Percentiles rank a stretch among this genome's conserved stretches.
Evolutionary conservation across 208 protist species (phyloP).

Genomic region (Leishmania martiniquensis): DNA sequence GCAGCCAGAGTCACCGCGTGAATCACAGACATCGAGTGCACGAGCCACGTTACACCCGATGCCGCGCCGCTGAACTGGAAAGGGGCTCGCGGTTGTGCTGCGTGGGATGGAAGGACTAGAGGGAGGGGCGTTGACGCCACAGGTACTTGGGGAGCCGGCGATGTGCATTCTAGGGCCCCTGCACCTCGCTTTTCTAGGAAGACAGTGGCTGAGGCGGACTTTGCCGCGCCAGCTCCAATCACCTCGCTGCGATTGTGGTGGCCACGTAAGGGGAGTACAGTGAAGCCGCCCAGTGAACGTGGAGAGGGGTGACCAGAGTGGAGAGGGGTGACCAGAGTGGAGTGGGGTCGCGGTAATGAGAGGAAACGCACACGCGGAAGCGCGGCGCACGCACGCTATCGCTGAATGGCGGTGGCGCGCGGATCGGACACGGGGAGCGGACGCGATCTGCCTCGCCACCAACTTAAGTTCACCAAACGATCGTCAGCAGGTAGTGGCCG

Average conservation of each 20-base stretch:
- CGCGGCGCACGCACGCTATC: neutral
- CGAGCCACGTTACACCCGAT: neutral
- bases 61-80: constrained; percentile 6
- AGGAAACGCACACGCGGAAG: neutral
- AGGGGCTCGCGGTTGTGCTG: neutral
- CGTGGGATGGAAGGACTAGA: neutral
- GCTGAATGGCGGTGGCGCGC: neutral
- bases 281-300: neutral
- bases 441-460: neutral
- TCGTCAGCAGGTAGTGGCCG: neutral
- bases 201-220: neutral
- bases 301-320: neutral
- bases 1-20: neutral
- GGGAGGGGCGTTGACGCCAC: neutral
- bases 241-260: constrained; percentile 7
- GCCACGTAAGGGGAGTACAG: constrained; percentile 12
- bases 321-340: neutral
- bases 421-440: neutral
- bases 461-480: neutral
- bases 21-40: neutral
- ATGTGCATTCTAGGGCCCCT: neutral
- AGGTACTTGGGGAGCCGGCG: neutral
- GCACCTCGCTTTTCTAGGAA: neutral
- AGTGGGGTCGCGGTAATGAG: neutral
- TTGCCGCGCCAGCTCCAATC: neutral